Conservation (phyloP, 768 basidiomycete genomes). For the Tephrocybe sp. region DNA sequence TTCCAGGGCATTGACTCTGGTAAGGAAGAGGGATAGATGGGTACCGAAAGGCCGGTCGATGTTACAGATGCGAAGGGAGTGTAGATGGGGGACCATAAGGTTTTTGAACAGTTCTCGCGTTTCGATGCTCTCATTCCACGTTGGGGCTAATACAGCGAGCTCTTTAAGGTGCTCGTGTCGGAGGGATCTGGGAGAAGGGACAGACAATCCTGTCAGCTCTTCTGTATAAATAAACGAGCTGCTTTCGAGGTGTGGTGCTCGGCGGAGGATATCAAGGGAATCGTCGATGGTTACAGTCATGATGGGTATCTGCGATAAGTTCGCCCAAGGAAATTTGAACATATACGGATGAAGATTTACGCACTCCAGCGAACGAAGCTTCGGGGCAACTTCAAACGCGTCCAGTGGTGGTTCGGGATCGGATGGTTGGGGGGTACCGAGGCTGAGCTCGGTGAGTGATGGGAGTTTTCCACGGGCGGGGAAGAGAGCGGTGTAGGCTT, state of each 20-base stretch:
- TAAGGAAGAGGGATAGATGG: slow-evolving; percentile 32
- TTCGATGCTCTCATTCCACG: slow-evolving; percentile 32
- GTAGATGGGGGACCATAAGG: slow-evolving; percentile 32
- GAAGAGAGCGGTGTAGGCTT: slow-evolving; percentile 15
- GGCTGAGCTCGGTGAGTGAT: slow-evolving; percentile 17
- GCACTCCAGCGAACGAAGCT: slow-evolving; percentile 20
- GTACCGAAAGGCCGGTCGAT: slow-evolving; percentile 29
- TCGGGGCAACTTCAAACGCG: slow-evolving; percentile 17
- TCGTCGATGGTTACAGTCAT: slow-evolving; percentile 10
- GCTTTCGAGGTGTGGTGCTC: slow-evolving; percentile 13
- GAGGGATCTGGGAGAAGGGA: slow-evolving; percentile 14
- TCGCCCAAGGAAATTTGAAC: slow-evolving; percentile 19
- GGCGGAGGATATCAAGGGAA: slow-evolving; percentile 18
- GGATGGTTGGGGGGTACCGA: slow-evolving; percentile 16
- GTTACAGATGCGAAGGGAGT: slow-evolving; percentile 37
- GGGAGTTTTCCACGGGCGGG: slow-evolving; percentile 20
- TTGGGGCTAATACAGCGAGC: slow-evolving; percentile 35
- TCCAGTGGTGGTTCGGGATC: slow-evolving; percentile 9
- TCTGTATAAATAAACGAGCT: slow-evolving; percentile 18
- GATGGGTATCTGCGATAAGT: slow-evolving; percentile 18
- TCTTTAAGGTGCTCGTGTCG: slow-evolving; percentile 30
- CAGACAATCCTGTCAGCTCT: neutral
- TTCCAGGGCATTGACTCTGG: slow-evolving; percentile 27
- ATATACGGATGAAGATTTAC: slow-evolving; percentile 20
- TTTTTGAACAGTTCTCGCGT: slow-evolving; percentile 32